Evolutionary conservation across 495 filamentous ascomycete species (phyloP), one percentile per base, ranked within the genome.

Genomic region (Penicillium bialowiezense): DNA sequence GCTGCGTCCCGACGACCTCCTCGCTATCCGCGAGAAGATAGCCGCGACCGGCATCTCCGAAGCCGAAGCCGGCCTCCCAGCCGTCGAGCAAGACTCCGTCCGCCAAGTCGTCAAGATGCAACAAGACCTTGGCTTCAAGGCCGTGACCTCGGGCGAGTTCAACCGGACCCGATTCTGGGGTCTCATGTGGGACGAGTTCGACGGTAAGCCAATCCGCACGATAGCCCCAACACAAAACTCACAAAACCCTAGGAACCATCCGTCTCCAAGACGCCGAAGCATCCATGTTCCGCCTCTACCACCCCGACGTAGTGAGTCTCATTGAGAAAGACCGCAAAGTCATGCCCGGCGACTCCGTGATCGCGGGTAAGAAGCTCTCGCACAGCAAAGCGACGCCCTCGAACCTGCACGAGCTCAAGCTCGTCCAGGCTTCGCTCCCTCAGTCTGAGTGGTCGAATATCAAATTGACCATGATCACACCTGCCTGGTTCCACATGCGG

Each of bases 271-370:
- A 78, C 29, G 77, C 81, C 0, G 69, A 75, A 32, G 61, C 74
- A 31, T 72, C 75, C 6, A 79, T 87, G 62, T 87, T 86, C 64
- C 70, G 84, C 5, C 69, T 77, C 14, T 88, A 88, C 57, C 82
- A 88, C 52, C 87, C 87, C 5, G 85, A 89, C 59, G 81, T 90
- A 34, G 81, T 84, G n/a, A 83, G 78, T 31, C 78, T 89, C 58
- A 74, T 75, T 10, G 80, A 83, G 54, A 67, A 69, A 37, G 76
- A 78, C 49, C 74, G 82, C 50, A 84, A 85, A 70, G 61, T 62
- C 20, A 64, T 62, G 61, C 83, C 84, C 1, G 81, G 78, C 18
- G 83, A 87, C 55, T 80, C 78, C 3, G 82, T 86, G 39, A 71
- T 89, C 48, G 85, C 84, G 47, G 81, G 76, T 4, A 71, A 73